Base-by-base conservation (phyloP, 495 filamentous ascomycete genomes). In the Aspergillus steynii region DNA sequence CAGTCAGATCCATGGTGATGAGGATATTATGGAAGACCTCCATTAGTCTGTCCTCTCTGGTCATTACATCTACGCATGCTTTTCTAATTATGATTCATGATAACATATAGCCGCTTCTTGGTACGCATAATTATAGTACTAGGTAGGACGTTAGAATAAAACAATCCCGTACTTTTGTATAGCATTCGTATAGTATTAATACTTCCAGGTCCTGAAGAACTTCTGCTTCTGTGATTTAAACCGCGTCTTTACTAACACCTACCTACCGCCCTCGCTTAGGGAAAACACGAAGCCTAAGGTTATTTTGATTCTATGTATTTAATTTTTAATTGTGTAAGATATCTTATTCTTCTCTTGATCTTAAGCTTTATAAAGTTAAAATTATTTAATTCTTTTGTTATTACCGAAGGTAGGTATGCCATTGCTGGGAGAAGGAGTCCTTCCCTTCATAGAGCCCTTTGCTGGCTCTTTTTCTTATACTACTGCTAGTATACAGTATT, bases 11-110 rank as follows among this genome's bases (percentile, higher is more conserved):
- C 75, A 85, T 3, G 80, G 86, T 53, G 87, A 90, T 53, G 87
- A 90, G 69, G 87, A 91, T 66, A 74, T 91, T 47, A 90, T 91
- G 88, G 84, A 75, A 31, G 82, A 83, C 48, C 48, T 76, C n/a
- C 67, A 65, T 61, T 64, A 55, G 45, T 31, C n/a, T 46, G 12
- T 31, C 50, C 8, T 55, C 47, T 5, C 53, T 53, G 27, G 29
- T 53, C 28, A 59, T 50, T 53, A 29, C 34, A 53, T 53, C 26
- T 15, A 52, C 12, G 10, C 8, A 3, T n/a, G 15, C 50, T 25
- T 1, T 28, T 52, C 27, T 32, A 5, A 7, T 54, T n/a, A 54
- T 29, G 10, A 9, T 32, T 32, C 9, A 54, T 29, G 51, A 29
- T 7, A 54, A 9, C 5, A 34, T 34, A 20, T 20, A 20, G 20